Evolutionary conservation across 2,329 filamentous ascomycete genomes (phyloP).

Genomic region (Neopestalotiopsis rosae): DNA sequence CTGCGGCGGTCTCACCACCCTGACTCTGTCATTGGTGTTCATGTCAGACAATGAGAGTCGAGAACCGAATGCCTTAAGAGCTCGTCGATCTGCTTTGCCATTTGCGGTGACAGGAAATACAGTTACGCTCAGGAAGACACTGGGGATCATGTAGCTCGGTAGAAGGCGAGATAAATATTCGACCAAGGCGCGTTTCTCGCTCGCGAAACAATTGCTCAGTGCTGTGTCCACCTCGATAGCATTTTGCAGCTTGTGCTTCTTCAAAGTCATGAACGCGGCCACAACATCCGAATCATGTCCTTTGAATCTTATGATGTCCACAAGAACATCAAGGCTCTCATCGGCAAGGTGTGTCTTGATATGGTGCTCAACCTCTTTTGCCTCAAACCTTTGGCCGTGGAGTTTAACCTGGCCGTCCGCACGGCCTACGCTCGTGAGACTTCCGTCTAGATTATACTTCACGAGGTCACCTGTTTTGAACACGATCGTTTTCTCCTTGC

Average conservation of each 20-base stretch:
- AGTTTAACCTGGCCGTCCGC: constrained; percentile 17
- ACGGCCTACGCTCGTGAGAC: constrained; percentile 3
- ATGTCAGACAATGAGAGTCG: background rate
- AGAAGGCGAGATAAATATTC: background rate
- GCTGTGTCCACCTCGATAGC: background rate
- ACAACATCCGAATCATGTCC: background rate
- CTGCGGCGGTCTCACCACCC: background rate
- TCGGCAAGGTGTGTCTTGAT: background rate
- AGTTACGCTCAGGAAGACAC: background rate
- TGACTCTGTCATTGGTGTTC: too few species aligned
- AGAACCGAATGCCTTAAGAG: background rate
- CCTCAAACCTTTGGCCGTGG: constrained; percentile 15
- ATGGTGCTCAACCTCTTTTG: constrained; percentile 13
- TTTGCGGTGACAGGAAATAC: background rate
- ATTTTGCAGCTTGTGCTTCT: background rate
- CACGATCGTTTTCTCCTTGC: background rate
- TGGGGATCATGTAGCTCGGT: constrained; percentile 6
- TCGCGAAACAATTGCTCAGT: background rate
- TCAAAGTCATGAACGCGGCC: background rate
- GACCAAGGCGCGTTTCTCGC: background rate
- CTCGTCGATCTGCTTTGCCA: constrained; percentile 2
- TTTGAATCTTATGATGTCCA: background rate
- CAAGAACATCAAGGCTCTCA: background rate
- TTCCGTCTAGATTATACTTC: background rate
- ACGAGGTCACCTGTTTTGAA: constrained; percentile 18